phyloP scores from a whole-genome alignment of 108 stramenopile species.

The Chaetoceros tenuissimus region DNA sequence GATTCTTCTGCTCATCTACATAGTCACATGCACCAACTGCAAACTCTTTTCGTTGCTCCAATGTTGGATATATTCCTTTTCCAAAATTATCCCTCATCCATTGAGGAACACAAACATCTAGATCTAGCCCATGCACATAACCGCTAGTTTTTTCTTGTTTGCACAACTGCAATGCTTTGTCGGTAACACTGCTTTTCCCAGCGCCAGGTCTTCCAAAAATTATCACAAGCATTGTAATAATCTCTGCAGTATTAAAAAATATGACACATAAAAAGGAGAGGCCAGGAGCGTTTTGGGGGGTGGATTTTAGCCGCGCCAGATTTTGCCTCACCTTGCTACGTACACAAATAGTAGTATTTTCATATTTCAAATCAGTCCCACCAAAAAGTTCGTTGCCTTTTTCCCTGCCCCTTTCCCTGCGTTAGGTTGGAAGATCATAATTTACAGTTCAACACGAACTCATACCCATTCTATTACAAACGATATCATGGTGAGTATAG shows the following conservation, averaged over 20 bases:
- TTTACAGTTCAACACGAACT: not conserved
- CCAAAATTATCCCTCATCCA: constrained; percentile 65
- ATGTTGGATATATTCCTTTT: constrained; percentile 57
- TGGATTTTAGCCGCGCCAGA: too few relatives aligned
- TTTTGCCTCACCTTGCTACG: too few relatives aligned
- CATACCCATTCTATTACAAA: not conserved
- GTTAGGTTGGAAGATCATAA: not conserved
- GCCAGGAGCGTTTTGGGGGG: too few relatives aligned
- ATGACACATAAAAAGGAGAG: not conserved
- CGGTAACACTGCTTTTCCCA: constrained; percentile 27
- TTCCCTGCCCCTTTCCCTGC: too few relatives aligned
- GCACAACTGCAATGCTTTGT: constrained; percentile 7
- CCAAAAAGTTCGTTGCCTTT: too few relatives aligned
- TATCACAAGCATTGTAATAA: constrained; percentile 1
- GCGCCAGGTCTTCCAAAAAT: constrained; percentile 30
- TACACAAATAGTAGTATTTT: too few relatives aligned
- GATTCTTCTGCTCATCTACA: constrained; percentile 21
- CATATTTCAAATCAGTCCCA: too few relatives aligned
- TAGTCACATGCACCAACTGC: constrained; percentile 34
- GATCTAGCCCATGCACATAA: constrained; percentile 30
- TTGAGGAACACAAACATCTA: constrained; percentile 66
- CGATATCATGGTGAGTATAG: not conserved
- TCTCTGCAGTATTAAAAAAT: not conserved
- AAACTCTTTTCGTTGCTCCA: constrained; percentile 41
- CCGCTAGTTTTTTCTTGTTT: not conserved